These are phyloP conservation scores for Breviolum minutum DNA, from an alignment of 73 alveolate species.

Conservation along the genomic window DNA sequence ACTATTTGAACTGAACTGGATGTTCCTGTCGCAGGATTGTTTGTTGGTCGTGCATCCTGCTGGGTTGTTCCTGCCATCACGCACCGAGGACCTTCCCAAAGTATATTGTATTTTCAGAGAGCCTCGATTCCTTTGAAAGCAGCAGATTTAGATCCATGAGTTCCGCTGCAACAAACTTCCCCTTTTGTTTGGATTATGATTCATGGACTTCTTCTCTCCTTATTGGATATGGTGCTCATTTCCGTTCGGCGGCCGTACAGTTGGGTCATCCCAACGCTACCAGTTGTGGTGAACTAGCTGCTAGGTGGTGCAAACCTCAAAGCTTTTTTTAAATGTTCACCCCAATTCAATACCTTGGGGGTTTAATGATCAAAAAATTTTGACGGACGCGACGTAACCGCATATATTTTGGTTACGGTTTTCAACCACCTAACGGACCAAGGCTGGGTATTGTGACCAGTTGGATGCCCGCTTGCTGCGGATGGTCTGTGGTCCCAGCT, in stretches of 20 bases:
- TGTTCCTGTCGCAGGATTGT: too few species aligned
- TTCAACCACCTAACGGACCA: background rate
- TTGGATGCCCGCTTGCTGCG: slow-evolving; percentile 44
- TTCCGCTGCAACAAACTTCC: background rate
- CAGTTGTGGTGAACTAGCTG: background rate
- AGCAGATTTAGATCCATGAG: background rate
- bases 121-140: slow-evolving; percentile 16
- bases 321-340: too few species aligned
- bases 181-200: slow-evolving; percentile 38
- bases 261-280: background rate
- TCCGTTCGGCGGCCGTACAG: slow-evolving; percentile 13
- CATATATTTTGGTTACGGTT: too few species aligned
- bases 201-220: background rate
- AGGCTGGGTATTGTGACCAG: background rate
- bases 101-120: background rate
- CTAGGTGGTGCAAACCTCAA: too few species aligned
- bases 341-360: background rate
- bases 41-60: too few species aligned
- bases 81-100: background rate
- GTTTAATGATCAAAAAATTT: too few species aligned
- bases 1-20: too few species aligned
- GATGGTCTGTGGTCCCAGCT: slow-evolving; percentile 50
- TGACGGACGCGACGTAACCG: too few species aligned
- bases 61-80: too few species aligned
- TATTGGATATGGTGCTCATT: background rate